Conservation (phyloP, 208 protist species). For the Wallacemonas sp. region DNA sequence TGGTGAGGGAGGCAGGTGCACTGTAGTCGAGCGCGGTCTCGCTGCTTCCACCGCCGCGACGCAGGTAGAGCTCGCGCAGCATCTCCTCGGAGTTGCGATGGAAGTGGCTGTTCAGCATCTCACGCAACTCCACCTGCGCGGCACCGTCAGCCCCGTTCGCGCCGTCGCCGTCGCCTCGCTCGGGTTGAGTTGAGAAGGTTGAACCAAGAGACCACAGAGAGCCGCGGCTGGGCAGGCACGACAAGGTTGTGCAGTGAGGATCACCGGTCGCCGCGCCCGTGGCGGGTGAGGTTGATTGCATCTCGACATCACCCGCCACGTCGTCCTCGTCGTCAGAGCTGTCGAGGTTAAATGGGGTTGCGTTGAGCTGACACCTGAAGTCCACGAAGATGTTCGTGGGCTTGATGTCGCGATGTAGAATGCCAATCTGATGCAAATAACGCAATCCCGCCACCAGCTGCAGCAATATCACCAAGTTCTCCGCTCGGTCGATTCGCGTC, state of each 20-base stretch:
- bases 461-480: conserved; percentile 77
- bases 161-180: background rate
- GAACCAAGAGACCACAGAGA: conserved; percentile 4
- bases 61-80: background rate
- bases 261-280: background rate
- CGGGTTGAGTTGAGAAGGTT: background rate
- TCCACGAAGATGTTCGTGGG: conserved; percentile 86
- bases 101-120: background rate
- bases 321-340: conserved; percentile 27
- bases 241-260: conserved; percentile 3
- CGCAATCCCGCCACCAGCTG: conserved; percentile 62
- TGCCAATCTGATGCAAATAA: conserved; percentile 64
- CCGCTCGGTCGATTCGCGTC: conserved; percentile 50
- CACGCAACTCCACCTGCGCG: background rate
- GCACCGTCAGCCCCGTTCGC: background rate
- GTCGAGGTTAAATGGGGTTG: conserved; percentile 18
- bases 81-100: conserved; percentile 6
- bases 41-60: background rate
- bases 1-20: too few species aligned
- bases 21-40: too few species aligned
- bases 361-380: conserved; percentile 60
- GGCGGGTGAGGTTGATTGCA: background rate
- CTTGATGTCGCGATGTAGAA: conserved; percentile 88
- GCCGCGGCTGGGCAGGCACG: conserved; percentile 6
- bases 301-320: background rate